Conservation (phyloP, 2,329 filamentous ascomycete species). For the Trichoderma brevicompactum region DNA sequence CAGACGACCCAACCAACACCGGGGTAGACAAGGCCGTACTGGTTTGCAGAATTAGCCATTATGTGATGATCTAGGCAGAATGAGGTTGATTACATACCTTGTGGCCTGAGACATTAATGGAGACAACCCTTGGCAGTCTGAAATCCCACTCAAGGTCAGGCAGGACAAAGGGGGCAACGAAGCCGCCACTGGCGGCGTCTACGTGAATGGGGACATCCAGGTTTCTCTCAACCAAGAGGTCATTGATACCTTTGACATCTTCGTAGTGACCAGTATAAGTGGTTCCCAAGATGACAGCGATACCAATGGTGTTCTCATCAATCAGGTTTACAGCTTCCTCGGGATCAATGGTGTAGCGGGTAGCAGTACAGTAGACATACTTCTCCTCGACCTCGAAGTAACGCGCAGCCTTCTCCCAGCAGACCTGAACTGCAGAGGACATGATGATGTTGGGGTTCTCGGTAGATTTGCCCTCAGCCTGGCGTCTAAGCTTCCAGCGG, state of each 20-base stretch:
- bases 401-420: conserved; percentile 90
- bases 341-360: conserved; percentile 67
- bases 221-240: conserved; percentile 74
- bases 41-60: conserved; percentile 17
- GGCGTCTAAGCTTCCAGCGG: conserved; percentile 85
- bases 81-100: conserved; percentile 59
- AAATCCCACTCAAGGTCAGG: conserved; percentile 92
- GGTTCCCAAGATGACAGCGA: conserved; percentile 87
- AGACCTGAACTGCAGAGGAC: conserved; percentile 94
- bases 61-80: neutral
- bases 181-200: conserved; percentile 89
- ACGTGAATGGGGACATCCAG: conserved; percentile 90
- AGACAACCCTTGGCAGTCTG: conserved; percentile 82
- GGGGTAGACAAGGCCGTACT: conserved; percentile 74
- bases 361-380: conserved; percentile 67
- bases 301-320: conserved; percentile 81
- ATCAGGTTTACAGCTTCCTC: conserved; percentile 62
- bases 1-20: conserved; percentile 95
- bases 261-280: conserved; percentile 97
- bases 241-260: conserved; percentile 89
- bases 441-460: conserved; percentile 91
- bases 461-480: conserved; percentile 78
- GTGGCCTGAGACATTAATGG: conserved; percentile 93
- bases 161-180: conserved; percentile 88
- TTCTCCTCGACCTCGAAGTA: conserved; percentile 96